Base-by-base conservation (phyloP, 78 protist genomes). In the Chrysochromulina tobinii region DNA sequence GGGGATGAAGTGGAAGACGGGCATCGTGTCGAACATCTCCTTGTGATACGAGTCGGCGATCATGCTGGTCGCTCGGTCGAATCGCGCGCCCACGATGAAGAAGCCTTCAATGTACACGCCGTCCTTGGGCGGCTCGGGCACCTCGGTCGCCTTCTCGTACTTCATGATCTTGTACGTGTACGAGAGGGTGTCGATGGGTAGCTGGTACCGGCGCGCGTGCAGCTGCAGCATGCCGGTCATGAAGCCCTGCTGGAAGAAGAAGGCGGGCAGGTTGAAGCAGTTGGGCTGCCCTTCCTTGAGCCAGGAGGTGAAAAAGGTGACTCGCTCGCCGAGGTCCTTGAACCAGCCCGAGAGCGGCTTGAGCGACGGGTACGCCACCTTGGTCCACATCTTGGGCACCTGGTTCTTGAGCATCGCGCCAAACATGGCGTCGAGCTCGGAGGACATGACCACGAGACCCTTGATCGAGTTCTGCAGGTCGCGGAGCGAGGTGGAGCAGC, bases 361-460 rank as follows among this genome's bases (percentile, higher is more conserved):
- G 69, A 89, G 84, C 21, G 95, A 90, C 7, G 94, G 96, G 92
- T 95, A 97, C 9, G 61, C 50, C 5, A 77, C 93, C 23, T 61
- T 73, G 2, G 48, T 21, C 97, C 97, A 96, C 5, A 81, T 18
- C 6, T 61, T 73, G 20, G 99, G 99, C 72, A 97, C 98, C 20
- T 86, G 54, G 75, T 87, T 89, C 54, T 92, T 79, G 66, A 55
- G 48, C 86, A 96, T 5, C 79, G 51, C 72, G 14, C 53, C 11
- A 90, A 90, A 93, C 61, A 95, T 68, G 58, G 90, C 93, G 67
- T 97, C 99, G 21, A 97, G 94, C 58, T 96, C 97, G 11, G 51
- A 50, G n/a, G 94, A 87, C 97, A 97, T 96, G 58, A 96, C 97
- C 51, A 96, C 92, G 55, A 93, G 92, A 6, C 99, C 99, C 72